Percentiles rank a stretch among this genome's conserved stretches.
Evolutionary conservation across 1,284 basidiomycete genomes (phyloP).

Genomic region (Fomitopsis pinicola): DNA sequence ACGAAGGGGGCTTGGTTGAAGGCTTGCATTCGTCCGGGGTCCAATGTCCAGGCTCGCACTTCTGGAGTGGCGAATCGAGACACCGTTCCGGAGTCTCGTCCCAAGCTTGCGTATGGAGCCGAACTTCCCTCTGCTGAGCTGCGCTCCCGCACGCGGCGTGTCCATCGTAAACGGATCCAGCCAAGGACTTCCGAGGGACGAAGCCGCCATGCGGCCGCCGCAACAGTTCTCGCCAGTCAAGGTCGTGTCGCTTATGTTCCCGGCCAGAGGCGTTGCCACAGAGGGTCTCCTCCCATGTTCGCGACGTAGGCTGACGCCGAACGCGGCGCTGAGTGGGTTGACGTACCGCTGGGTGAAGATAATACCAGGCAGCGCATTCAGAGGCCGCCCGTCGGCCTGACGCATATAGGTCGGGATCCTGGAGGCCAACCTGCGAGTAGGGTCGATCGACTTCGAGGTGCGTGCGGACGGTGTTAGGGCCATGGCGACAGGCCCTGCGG

Average conservation of each 20-base stretch:
- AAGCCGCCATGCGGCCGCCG: background rate
- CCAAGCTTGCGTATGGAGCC: background rate
- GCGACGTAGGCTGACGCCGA: background rate
- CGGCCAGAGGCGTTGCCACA: background rate
- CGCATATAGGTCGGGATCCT: background rate
- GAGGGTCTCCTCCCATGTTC: background rate
- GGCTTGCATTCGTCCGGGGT: background rate
- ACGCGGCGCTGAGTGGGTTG: background rate
- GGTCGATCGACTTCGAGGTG: background rate
- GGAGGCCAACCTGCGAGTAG: background rate
- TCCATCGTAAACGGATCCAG: background rate
- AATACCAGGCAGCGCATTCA: background rate
- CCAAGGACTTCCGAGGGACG: background rate
- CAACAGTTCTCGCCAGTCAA: background rate
- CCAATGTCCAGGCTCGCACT: background rate
- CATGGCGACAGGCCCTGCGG: background rate
- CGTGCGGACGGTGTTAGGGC: background rate
- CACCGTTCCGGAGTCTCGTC: background rate
- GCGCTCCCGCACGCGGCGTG: background rate
- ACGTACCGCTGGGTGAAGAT: background rate
- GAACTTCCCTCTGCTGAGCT: background rate
- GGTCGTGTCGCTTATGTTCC: background rate
- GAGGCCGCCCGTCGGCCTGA: background rate
- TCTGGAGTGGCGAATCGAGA: background rate
- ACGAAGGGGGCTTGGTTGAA: background rate